Percentiles rank a stretch among this genome's conserved stretches.
Evolutionary conservation across 176 grass and related monocot genomes (phyloP).

Genomic region (Metroxylon sagu): DNA sequence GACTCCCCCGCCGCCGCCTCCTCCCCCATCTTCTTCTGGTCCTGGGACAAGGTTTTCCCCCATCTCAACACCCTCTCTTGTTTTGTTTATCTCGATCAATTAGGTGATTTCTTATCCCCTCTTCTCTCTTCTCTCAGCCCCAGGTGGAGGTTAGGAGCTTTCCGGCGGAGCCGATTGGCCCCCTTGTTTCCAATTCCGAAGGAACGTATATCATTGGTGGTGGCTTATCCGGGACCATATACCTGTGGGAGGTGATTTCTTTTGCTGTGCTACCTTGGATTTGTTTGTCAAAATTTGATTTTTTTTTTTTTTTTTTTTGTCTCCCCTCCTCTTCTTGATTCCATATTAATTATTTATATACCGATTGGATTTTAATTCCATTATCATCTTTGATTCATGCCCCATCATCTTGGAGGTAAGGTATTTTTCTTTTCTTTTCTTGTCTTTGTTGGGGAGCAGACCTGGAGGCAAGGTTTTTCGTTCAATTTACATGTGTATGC

Average conservation of each 20-base stretch:
- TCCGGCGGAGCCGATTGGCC: constrained; percentile 66
- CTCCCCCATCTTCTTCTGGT: constrained; percentile 56
- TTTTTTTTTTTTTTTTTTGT: too few species aligned
- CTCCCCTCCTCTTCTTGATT: background rate
- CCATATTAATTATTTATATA: too few species aligned
- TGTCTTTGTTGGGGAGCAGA: too few species aligned
- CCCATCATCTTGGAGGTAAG: too few species aligned
- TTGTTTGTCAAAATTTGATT: background rate
- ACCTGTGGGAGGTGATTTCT: constrained; percentile 68
- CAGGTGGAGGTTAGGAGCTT: constrained; percentile 77
- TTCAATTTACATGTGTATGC: too few species aligned
- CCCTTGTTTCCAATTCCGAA: constrained; percentile 56
- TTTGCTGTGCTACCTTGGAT: background rate
- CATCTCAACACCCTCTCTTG: background rate
- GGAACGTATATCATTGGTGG: constrained; percentile 79
- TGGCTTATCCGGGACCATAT: constrained; percentile 52
- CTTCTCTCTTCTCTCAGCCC: constrained; percentile 32
- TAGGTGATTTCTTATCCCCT: too few species aligned
- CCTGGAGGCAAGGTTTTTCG: too few species aligned
- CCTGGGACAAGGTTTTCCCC: constrained; percentile 61
- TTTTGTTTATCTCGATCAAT: background rate
- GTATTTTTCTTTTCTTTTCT: too few species aligned
- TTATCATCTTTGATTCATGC: too few species aligned
- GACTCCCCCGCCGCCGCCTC: constrained; percentile 25
- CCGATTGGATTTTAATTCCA: too few species aligned